Evolutionary conservation across 192 early-diverging fungal genomes (phyloP).

Genomic region (Powellomyces hirtus): DNA sequence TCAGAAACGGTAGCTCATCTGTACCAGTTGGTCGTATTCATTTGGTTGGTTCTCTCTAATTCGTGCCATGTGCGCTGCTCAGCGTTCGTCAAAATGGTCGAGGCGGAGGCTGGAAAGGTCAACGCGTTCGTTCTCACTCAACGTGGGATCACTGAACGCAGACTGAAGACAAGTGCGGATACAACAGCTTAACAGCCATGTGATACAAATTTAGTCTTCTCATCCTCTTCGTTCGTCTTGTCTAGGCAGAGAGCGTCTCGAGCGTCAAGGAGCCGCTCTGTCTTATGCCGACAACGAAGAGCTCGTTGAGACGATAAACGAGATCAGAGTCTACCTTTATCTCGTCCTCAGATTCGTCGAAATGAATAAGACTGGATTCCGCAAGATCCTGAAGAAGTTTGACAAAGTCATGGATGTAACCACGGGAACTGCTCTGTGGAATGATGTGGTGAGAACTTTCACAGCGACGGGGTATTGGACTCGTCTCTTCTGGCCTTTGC

Average conservation of each 20-base stretch:
- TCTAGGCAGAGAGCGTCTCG: constrained; percentile 14
- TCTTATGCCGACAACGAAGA: constrained; percentile 8
- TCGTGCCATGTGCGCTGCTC: not conserved
- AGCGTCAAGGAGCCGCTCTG: not conserved
- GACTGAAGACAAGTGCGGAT: constrained; percentile 12
- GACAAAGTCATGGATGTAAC: constrained; percentile 13
- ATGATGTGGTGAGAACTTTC: not conserved
- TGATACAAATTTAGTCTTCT: too few species aligned
- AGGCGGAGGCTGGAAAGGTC: constrained; percentile 17
- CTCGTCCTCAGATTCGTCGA: constrained; percentile 23
- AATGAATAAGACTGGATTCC: constrained; percentile 26
- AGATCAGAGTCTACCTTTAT: constrained; percentile 22
- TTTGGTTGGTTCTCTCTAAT: not conserved
- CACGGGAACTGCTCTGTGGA: constrained; percentile 1
- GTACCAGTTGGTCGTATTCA: not conserved
- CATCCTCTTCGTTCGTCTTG: too few species aligned
- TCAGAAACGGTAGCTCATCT: constrained; percentile 3
- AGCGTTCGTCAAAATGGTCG: constrained; percentile 18
- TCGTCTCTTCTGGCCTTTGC: not conserved
- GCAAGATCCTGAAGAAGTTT: constrained; percentile 32
- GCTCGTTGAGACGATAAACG: constrained; percentile 22
- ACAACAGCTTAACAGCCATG: too few species aligned
- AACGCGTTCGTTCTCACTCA: constrained; percentile 23
- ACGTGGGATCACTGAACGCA: not conserved
- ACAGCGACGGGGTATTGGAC: not conserved